Evolutionary conservation across 1,284 basidiomycete species (phyloP).

Genomic region (Ustilago tritici): DNA sequence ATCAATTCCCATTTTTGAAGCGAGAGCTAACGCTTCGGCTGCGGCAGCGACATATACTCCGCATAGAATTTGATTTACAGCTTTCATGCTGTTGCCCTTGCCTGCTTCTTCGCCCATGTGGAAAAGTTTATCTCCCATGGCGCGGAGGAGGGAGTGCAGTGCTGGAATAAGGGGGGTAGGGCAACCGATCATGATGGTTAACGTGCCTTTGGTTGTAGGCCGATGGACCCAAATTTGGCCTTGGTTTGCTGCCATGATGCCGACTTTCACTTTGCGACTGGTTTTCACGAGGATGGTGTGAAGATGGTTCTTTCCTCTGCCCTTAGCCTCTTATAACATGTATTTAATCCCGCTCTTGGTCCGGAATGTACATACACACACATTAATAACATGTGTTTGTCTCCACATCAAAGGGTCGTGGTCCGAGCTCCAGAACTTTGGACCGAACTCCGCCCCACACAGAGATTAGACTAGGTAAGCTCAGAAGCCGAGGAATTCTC

Average conservation of each 20-base stretch:
- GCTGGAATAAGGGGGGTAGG: conserved; percentile 43
- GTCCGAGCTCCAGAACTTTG: not conserved
- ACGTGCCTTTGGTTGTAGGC: conserved; percentile 60
- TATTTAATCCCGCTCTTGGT: no score
- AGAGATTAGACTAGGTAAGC: not conserved
- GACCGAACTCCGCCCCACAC: not conserved
- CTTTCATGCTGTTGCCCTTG: conserved; percentile 48
- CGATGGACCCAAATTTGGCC: conserved; percentile 28
- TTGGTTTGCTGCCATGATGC: not conserved
- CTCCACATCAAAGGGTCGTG: not conserved
- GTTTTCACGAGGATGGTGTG: not conserved
- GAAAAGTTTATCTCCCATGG: conserved; percentile 63
- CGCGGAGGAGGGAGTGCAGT: conserved; percentile 62
- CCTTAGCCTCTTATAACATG: no score
- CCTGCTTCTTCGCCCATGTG: conserved; percentile 66
- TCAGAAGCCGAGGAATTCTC: not conserved
- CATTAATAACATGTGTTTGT: not conserved
- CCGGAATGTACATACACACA: no score
- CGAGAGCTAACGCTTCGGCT: conserved; percentile 70
- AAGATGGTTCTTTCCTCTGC: not conserved
- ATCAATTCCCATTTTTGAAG: conserved; percentile 69
- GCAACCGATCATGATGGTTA: conserved; percentile 69
- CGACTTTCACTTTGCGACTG: not conserved
- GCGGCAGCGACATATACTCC: conserved; percentile 69
- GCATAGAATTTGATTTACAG: conserved; percentile 68